These are phyloP conservation scores for Cyberlindnera subsufficiens DNA, from an alignment of 805 yeast species.

Conservation along the genomic window DNA sequence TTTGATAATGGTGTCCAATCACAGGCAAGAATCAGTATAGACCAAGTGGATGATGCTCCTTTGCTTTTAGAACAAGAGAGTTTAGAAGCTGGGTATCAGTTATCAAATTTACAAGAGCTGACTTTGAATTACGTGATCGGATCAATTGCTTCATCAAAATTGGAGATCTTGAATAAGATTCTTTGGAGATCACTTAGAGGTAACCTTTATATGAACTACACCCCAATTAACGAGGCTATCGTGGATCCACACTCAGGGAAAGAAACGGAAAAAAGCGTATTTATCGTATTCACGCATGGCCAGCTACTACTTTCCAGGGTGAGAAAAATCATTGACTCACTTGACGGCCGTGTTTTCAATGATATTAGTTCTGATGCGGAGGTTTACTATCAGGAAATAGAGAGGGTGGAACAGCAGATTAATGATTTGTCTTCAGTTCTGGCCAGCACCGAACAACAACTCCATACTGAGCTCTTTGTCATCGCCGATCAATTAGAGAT, in stretches of 20 bases:
- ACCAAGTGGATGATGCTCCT: constrained; percentile 33
- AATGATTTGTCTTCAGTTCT: constrained; percentile 54
- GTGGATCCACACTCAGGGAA: constrained; percentile 55
- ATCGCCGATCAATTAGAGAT: constrained; percentile 67
- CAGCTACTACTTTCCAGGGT: constrained; percentile 63
- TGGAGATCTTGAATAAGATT: constrained; percentile 70
- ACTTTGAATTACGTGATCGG: constrained; percentile 48
- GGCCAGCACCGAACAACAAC: constrained; percentile 59
- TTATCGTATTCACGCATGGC: constrained; percentile 92
- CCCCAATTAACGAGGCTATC: constrained; percentile 64
- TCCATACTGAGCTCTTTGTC: constrained; percentile 71
- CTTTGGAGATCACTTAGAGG: constrained; percentile 93
- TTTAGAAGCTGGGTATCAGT: constrained; percentile 31
- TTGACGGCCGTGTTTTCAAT: constrained; percentile 70
- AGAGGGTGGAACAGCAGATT: constrained; percentile 16
- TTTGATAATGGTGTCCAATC: constrained; percentile 33
- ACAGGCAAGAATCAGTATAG: constrained; percentile 28
- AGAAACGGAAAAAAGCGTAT: constrained; percentile 67
- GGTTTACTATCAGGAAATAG: constrained; percentile 28
- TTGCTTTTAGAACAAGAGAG: constrained; percentile 28
- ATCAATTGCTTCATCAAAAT: constrained; percentile 67
- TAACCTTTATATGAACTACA: constrained; percentile 71
- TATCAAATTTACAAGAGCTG: constrained; percentile 21
- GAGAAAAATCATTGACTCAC: constrained; percentile 78
- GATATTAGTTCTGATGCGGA: constrained; percentile 40